Conservation (phyloP, 305 asterid species). For the Plantago coronopus region DNA sequence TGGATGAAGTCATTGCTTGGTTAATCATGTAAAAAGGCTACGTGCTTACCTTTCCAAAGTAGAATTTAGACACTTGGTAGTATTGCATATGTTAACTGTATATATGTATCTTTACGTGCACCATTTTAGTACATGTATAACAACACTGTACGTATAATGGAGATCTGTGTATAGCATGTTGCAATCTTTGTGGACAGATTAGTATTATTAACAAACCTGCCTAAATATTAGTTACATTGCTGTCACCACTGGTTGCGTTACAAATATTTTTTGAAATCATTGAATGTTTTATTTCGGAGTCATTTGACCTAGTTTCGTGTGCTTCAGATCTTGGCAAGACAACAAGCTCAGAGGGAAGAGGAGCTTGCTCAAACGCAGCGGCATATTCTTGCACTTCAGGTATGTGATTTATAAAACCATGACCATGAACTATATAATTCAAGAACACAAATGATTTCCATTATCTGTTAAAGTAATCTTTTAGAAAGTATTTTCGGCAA, state of each 20-base stretch:
- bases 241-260: too few species aligned
- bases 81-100: too few species aligned
- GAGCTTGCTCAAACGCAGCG: slow-evolving; percentile 96
- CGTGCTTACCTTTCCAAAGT: too few species aligned
- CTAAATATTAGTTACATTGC: not conserved
- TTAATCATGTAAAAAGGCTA: slow-evolving; percentile 11
- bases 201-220: slow-evolving; percentile 9
- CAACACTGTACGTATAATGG: not conserved
- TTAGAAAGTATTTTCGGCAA: too few species aligned
- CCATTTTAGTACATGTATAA: not conserved
- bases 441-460: too few species aligned
- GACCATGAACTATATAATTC: slow-evolving; percentile 7
- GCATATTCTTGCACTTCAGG: slow-evolving; percentile 97
- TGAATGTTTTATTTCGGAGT: not conserved
- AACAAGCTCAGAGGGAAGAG: slow-evolving; percentile 99
- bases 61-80: too few species aligned
- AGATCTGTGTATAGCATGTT: not conserved
- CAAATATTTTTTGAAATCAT: too few species aligned
- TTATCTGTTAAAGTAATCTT: too few species aligned
- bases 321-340: slow-evolving; percentile 91
- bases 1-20: slow-evolving; percentile 8
- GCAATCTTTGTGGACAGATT: slow-evolving; percentile 8
- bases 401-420: slow-evolving; percentile 32
- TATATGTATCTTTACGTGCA: not conserved
- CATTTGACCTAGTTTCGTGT: not conserved